These are phyloP conservation scores for Aspergillus texensis DNA, from an alignment of 2,329 filamentous ascomycete species.

Conservation along the genomic window DNA sequence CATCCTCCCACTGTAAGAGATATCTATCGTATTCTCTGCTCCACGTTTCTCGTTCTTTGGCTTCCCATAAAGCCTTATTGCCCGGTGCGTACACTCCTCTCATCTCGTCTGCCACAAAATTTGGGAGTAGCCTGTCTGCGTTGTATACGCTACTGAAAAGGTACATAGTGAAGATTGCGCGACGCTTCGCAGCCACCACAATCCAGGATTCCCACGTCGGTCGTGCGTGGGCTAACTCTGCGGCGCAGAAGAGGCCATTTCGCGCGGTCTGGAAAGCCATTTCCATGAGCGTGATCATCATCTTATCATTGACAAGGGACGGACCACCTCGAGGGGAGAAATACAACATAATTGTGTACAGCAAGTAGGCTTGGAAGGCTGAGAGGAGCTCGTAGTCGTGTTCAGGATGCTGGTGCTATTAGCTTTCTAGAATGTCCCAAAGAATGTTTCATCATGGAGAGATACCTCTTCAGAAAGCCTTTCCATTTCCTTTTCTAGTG, in stretches of 20 bases:
- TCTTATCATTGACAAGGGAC: conserved; percentile 41
- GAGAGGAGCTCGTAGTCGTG: conserved; percentile 41
- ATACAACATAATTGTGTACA: conserved; percentile 56
- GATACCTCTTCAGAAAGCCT: conserved; percentile 22
- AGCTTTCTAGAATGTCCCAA: conserved; percentile 14
- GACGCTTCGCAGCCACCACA: conserved; percentile 55
- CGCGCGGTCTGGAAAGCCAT: conserved; percentile 47
- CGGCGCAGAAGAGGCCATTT: conserved; percentile 48
- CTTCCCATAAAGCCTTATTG: conserved; percentile 49
- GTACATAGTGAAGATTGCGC: conserved; percentile 57
- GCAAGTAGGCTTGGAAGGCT: conserved; percentile 56
- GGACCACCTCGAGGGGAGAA: conserved; percentile 38
- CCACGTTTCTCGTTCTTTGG: conserved; percentile 44
- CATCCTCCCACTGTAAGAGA: conserved; percentile 47
- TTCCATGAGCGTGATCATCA: conserved; percentile 55
- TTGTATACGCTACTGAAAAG: conserved; percentile 56
- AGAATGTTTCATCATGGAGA: background rate
- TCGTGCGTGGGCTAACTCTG: conserved; percentile 42
- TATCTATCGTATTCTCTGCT: conserved; percentile 47
- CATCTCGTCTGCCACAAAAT: conserved; percentile 55
- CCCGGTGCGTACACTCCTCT: conserved; percentile 47
- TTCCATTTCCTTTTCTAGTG: conserved; percentile 30
- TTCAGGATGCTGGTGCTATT: background rate
- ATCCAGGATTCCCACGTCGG: conserved; percentile 60
- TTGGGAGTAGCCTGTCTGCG: conserved; percentile 47